A percentile compares a stretch with the other conserved stretches of the same genome.
phyloP scores from a whole-genome alignment of 495 filamentous ascomycete genomes.

The Copromyces sp. region DNA sequence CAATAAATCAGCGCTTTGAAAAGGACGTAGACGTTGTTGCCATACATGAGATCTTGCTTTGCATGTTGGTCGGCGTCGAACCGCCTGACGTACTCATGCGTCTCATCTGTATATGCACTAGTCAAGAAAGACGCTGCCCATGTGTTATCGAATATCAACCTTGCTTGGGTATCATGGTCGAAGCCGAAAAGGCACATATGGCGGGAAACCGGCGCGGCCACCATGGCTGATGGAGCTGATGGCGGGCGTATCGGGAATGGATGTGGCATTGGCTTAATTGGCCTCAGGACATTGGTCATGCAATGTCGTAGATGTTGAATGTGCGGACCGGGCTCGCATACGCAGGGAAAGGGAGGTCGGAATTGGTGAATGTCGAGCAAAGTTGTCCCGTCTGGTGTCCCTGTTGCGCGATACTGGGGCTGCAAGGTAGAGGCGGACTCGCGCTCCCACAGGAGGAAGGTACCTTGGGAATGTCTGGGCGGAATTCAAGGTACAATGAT shows the following conservation, averaged over 20 bases:
- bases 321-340: neutral
- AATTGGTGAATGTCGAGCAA: neutral
- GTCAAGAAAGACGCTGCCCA: slow-evolving; percentile 5
- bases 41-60: slow-evolving; percentile 14
- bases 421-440: neutral
- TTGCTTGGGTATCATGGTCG: slow-evolving; percentile 1
- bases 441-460: neutral
- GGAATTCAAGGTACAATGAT: neutral
- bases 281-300: neutral
- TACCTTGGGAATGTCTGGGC: neutral
- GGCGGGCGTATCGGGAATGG: neutral
- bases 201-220: neutral
- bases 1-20: slow-evolving; percentile 11
- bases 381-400: neutral
- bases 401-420: neutral
- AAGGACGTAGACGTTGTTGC: slow-evolving; percentile 20
- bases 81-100: neutral
- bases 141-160: neutral
- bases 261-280: neutral
- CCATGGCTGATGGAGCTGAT: neutral
- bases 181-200: slow-evolving; percentile 4
- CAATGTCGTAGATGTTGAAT: neutral
- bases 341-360: neutral
- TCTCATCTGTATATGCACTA: neutral
- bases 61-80: neutral